Base-by-base conservation (phyloP, 2,329 filamentous ascomycete species). In the Fusarium humuli region DNA sequence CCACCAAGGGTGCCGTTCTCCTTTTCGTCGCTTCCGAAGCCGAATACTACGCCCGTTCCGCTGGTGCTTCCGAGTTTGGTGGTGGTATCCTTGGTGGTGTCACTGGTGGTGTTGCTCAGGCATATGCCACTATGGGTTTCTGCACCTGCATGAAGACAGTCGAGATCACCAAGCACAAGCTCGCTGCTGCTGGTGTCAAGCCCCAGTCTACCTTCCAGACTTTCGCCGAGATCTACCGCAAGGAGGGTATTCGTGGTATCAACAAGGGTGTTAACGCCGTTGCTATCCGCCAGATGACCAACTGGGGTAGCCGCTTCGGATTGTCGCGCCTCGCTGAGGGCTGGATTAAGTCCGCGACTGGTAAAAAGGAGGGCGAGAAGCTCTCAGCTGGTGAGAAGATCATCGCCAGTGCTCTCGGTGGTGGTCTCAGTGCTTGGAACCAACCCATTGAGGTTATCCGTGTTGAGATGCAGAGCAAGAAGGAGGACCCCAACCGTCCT, bases 131-230 rank as follows among this genome's bases (percentile, higher is more conserved):
- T 81, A 99, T 99, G 95, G 96, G 96, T 75, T 99, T 99, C 90
- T 99, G 96, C 85, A 99, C 96, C 68, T 99, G 96, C 89, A 99
- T 99, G 96, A 99, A 99, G 91, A 99, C 96, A 71, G 96, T 98
- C 74, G 96, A 99, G 84, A 99, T 99, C 84, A 99, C 96, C 79
- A 97, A 98, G 85, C 92, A 96, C 87, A 98, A 98, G 89, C 86
- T 96, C 79, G 94, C 93, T 16, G 91, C 93, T 34, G 74, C 90
- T 45, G 96, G 96, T 75, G 89, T 91, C 73, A 93, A 94, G 85
- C 93, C 94, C 25, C 92, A 90, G n/a, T 90, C 93, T 77, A 98
- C 96, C 73, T 97, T 97, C 82, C 88, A 90, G 75, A 98, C 96
- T 64, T 99, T 99, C 83, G 96, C 95, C 91, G 91, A 93, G 79